phyloP scores from a whole-genome alignment of 2,329 filamentous ascomycete species.

The Pestalotiopsis sp. region DNA sequence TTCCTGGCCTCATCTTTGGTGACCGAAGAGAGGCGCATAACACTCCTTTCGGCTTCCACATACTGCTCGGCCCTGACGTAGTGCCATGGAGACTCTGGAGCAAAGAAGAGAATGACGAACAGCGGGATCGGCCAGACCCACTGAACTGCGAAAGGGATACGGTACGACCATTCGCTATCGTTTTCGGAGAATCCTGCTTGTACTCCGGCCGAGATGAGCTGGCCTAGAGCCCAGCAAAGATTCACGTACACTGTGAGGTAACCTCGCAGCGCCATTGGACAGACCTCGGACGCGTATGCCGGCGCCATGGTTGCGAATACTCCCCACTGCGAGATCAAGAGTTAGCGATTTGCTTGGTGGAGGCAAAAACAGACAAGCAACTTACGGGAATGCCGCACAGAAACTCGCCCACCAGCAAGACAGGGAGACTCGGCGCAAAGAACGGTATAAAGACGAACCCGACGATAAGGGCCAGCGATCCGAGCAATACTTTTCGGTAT shows the following conservation, averaged over 20 bases:
- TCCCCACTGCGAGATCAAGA: slow-evolving; percentile 23
- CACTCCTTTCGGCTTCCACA: slow-evolving; percentile 6
- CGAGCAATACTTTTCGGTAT: slow-evolving; percentile 33
- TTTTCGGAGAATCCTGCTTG: slow-evolving; percentile 19
- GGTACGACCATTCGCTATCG: slow-evolving; percentile 42
- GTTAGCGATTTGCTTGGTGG: too few species aligned
- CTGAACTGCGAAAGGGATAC: slow-evolving; percentile 46
- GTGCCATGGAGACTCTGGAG: slow-evolving; percentile 47
- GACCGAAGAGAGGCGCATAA: neutral
- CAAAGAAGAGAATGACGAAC: slow-evolving; percentile 40
- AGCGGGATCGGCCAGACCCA: slow-evolving; percentile 48
- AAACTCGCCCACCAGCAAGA: slow-evolving; percentile 30
- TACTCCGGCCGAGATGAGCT: slow-evolving; percentile 43
- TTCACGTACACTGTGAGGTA: slow-evolving; percentile 48
- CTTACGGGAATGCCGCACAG: slow-evolving; percentile 28
- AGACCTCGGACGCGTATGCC: slow-evolving; percentile 33
- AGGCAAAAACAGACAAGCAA: too few species aligned
- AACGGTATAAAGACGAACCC: slow-evolving; percentile 32
- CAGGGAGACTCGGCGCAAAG: slow-evolving; percentile 24
- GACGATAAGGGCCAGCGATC: slow-evolving; percentile 29
- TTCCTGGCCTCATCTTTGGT: slow-evolving; percentile 1
- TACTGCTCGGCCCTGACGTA: slow-evolving; percentile 32
- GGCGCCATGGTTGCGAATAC: slow-evolving; percentile 35
- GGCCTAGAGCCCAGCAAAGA: slow-evolving; percentile 48
- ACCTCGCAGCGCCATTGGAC: slow-evolving; percentile 25